Conservation (phyloP, 805 yeast species). For the Tetrapisispora nanseiensis region DNA sequence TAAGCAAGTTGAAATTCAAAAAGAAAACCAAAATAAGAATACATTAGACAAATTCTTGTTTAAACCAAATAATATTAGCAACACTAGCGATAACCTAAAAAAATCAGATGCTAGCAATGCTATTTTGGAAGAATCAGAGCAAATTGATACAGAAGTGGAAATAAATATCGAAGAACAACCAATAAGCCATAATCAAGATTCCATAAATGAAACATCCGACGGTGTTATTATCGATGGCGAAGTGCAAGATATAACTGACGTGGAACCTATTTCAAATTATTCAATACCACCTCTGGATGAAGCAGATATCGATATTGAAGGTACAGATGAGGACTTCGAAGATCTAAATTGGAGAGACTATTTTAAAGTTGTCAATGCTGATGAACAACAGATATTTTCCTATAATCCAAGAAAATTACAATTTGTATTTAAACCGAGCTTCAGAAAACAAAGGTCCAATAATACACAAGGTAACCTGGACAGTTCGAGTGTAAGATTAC, state of each 20-base stretch:
- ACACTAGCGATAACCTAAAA: background rate
- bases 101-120: background rate
- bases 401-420: constrained; percentile 58
- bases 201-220: background rate
- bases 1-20: too few relatives aligned
- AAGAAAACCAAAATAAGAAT: background rate
- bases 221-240: background rate
- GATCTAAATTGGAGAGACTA: constrained; percentile 60
- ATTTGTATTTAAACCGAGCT: constrained; percentile 34
- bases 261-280: background rate
- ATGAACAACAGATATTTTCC: constrained; percentile 50
- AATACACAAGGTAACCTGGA: constrained; percentile 5
- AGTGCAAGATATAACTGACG: background rate
- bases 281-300: background rate
- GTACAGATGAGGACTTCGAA: constrained; percentile 14
- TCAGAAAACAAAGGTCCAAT: constrained; percentile 8
- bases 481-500: constrained; percentile 3
- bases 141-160: background rate
- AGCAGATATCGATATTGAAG: background rate
- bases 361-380: constrained; percentile 55
- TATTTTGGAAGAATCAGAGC: background rate
- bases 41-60: constrained; percentile 12
- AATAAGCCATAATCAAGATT: background rate
- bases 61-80: background rate
- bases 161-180: background rate